Evolutionary conservation across 768 basidiomycete genomes (phyloP), one percentile per base, ranked within the genome.

Genomic region (Dendrothele bispora): DNA sequence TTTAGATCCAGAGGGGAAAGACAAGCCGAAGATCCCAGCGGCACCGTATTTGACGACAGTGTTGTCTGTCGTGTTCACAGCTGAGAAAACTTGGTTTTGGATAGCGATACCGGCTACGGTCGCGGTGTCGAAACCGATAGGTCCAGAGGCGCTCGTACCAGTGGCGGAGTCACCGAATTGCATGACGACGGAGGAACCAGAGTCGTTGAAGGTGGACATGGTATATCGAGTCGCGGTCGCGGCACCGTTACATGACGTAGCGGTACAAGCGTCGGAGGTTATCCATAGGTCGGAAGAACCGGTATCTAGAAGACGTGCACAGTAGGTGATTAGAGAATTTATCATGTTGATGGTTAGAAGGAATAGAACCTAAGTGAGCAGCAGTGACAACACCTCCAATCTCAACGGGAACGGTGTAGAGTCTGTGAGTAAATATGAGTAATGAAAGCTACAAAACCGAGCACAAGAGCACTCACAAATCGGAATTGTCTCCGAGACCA

Each of bases 271-370:
- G 43, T 78, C 70, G 0, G 83, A 80, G 20, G 82, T 62, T 4
- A 84, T 73, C 86, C 86, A 88, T 7, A 87, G 62, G 55, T 88
- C 85, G 28, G 82, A 79, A 3, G 86, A 87, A 18, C 86, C 86
- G 3, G 86, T 86, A 55, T 87, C 85, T 85, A 41, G 11, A 11
- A 10, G 30, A 10, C n/a, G 10, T 32, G n/a, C 10, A 10, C n/a
- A 32, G 30, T n/a, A 10, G 29, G 18, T 20, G n/a, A 38, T 4
- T 5, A 8, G 54, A 65, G 28, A 21, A 20, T 10, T 11, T 10
- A 11, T 11, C 18, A n/a, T n/a, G n/a, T n/a, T n/a, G n/a, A n/a
- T n/a, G n/a, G n/a, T n/a, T n/a, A n/a, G n/a, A n/a, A n/a, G n/a
- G n/a, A n/a, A n/a, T n/a, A n/a, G 10, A 45, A 79, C 78, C 78